Evolutionary conservation across 1,139 yeast species (phyloP), one percentile per base, ranked within the genome.

Genomic region (Yamadazyma oceani): DNA sequence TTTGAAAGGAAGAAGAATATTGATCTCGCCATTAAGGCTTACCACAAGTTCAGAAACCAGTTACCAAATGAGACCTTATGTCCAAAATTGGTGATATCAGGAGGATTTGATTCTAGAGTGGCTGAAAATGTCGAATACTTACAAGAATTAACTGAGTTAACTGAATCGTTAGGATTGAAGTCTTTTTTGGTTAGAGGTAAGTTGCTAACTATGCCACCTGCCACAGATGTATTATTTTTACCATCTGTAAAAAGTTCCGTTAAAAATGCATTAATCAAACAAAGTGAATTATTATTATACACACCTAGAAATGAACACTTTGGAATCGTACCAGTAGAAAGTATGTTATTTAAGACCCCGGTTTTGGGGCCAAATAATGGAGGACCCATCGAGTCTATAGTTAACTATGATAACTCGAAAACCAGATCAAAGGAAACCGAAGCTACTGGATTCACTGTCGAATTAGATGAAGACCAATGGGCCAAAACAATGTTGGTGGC

Each of bases 261-360:
- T 39, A 88, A 89, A 54, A 81, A 82, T 36, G 68, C 80, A 1
- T 69, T 92, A 29, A 66, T 92, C 32, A 60, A 72, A 31, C 60
- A 67, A 9, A 73, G 92, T 2, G 73, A 76, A 38, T 50, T 85
- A 39, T 68, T 94, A 26, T 64, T 89, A 32, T 92, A 92, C 57
- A 94, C 99, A 0, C 98, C 99, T 2, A 74, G 85, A 1, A 77
- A 78, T 53, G 98, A 94, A 58, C 99, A 92, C 62, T 92, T 92
- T 57, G 99, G 99, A 11, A 94, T 92, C 45, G 99, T 94, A 3
- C 99, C 99, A 1, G 73, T 92, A 11, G 98, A 92, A 55, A 89
- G 96, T 14, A 90, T 92, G 97, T 72, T 84, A 33, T 72, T 78
- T 44, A 82, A 85, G 21, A 83, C 85, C 0, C 90, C 96, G 0